phyloP scores from a whole-genome alignment of 495 filamentous ascomycete genomes.

The Aspergillus homomorphus region DNA sequence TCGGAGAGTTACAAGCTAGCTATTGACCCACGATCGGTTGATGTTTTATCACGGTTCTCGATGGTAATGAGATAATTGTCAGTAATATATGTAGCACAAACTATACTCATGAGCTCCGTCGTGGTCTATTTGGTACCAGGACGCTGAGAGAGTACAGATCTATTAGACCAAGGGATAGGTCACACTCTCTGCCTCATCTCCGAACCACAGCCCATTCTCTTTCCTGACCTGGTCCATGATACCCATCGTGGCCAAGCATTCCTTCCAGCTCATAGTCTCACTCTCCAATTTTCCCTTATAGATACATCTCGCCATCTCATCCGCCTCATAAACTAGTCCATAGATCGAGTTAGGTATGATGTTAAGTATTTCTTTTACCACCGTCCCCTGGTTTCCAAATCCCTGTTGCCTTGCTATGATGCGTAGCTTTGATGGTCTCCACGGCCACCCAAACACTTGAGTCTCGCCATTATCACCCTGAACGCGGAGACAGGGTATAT shows the following conservation, averaged over 20 bases:
- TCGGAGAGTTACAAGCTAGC: too few relatives aligned
- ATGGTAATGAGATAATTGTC: too few relatives aligned
- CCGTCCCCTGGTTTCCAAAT: constrained; percentile 28
- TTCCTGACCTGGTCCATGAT: constrained; percentile 63
- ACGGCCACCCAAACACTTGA: constrained; percentile 64
- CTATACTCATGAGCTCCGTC: too few relatives aligned
- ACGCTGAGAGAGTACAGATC: too few relatives aligned
- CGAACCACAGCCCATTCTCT: constrained; percentile 5
- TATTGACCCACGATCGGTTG: too few relatives aligned
- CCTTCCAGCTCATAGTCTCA: constrained; percentile 58
- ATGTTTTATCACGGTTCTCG: too few relatives aligned
- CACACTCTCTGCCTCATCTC: neutral
- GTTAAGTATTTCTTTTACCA: constrained; percentile 49
- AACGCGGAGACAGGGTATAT: constrained; percentile 60
- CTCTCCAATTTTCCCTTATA: constrained; percentile 68
- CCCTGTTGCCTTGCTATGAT: constrained; percentile 33
- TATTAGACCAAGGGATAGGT: neutral
- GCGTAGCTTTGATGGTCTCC: constrained; percentile 57
- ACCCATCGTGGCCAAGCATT: constrained; percentile 76
- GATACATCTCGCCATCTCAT: constrained; percentile 69
- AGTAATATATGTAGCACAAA: too few relatives aligned
- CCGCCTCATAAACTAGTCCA: constrained; percentile 83
- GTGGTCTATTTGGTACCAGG: too few relatives aligned
- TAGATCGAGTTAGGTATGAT: constrained; percentile 57
- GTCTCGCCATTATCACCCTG: constrained; percentile 75